A percentile compares a stretch with the other conserved stretches of the same genome.
Evolutionary conservation across 1,139 yeast genomes (phyloP).

Genomic region (Kurtzmaniella quercitrusa): DNA sequence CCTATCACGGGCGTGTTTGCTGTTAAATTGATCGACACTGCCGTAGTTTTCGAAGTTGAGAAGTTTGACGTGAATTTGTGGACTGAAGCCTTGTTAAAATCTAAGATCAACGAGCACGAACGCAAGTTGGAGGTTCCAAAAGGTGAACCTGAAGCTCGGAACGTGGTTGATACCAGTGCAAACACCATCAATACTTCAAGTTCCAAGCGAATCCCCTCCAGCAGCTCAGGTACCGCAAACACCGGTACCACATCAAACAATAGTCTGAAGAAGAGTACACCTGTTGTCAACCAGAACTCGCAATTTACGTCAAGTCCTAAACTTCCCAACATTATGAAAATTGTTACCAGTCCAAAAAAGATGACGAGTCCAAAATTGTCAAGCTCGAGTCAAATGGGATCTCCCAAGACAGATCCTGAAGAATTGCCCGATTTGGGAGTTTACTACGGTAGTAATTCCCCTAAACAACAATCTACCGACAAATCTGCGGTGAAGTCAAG

Average conservation of each 20-base stretch:
- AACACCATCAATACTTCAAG: no score
- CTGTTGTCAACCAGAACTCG: neutral
- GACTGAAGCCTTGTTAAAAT: constrained; percentile 52
- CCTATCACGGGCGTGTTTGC: constrained; percentile 51
- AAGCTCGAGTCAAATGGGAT: constrained; percentile 21
- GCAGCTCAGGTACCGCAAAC: neutral
- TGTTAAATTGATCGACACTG: constrained; percentile 41
- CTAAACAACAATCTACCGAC: constrained; percentile 13
- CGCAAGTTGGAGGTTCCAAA: constrained; percentile 24
- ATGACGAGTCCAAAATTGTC: constrained; percentile 21
- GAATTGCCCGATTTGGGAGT: constrained; percentile 22
- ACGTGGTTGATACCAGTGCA: neutral
- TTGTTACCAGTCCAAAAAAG: neutral
- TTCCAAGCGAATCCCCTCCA: no score
- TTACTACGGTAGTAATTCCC: neutral
- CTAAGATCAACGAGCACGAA: constrained; percentile 47
- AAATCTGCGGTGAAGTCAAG: constrained; percentile 1
- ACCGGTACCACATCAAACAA: neutral
- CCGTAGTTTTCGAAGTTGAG: constrained; percentile 57
- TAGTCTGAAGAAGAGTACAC: neutral
- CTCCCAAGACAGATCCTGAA: constrained; percentile 13
- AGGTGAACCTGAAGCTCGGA: neutral
- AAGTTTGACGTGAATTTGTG: constrained; percentile 49
- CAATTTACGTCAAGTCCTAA: constrained; percentile 1
- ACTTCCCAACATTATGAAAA: neutral